Conservation (phyloP, 129 eudicot genomes). For the Artemisia annua region DNA sequence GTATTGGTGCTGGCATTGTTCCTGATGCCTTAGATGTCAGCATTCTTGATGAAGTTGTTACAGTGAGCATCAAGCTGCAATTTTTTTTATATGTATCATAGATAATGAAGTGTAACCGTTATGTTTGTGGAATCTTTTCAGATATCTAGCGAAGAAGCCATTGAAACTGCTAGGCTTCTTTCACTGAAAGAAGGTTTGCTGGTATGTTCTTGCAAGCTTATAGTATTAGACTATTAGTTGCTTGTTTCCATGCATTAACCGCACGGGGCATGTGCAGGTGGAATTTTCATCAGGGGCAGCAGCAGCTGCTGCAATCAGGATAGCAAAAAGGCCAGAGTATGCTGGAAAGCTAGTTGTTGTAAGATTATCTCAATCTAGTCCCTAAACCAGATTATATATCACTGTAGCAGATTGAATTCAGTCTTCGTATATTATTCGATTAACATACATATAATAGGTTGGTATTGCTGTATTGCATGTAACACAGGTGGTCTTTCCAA, state of each 20-base stretch:
- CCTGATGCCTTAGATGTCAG: constrained; percentile 48
- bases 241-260: neutral
- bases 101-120: neutral
- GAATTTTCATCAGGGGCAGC: constrained; percentile 78
- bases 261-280: constrained; percentile 34
- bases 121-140: constrained; percentile 16
- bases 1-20: constrained; percentile 67
- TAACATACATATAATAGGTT: neutral
- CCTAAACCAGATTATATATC: neutral
- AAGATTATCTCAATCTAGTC: constrained; percentile 28
- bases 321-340: constrained; percentile 56
- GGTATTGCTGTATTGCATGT: neutral
- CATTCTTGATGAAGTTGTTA: constrained; percentile 58
- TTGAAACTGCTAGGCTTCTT: constrained; percentile 77
- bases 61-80: constrained; percentile 32
- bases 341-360: constrained; percentile 73
- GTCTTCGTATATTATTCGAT: neutral
- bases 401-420: neutral
- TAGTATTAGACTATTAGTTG: neutral
- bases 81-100: neutral
- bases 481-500: constrained; percentile 54
- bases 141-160: too few relatives aligned
- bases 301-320: constrained; percentile 63
- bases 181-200: constrained; percentile 75
- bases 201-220: constrained; percentile 37